A percentile compares a stretch with the other conserved stretches of the same genome.
These are phyloP conservation scores for Candida sp. DNA, from an alignment of 1,139 yeast species.

Conservation along the genomic window DNA sequence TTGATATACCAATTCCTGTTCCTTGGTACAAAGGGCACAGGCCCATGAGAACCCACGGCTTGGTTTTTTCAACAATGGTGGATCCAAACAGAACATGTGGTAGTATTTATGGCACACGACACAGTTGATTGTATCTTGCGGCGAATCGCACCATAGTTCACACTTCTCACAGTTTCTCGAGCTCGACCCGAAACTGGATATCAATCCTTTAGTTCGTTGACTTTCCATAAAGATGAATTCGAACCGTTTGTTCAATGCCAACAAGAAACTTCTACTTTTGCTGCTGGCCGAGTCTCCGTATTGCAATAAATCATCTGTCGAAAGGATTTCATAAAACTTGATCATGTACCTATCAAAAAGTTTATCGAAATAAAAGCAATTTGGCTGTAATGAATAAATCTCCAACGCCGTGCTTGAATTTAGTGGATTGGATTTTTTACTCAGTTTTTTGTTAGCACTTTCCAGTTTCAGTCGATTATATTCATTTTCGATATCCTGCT, in stretches of 20 bases:
- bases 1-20: slow-evolving; percentile 25
- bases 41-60: slow-evolving; percentile 91
- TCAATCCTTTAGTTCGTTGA: slow-evolving; percentile 63
- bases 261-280: slow-evolving; percentile 53
- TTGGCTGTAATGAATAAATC: slow-evolving; percentile 53
- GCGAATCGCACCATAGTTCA: slow-evolving; percentile 73
- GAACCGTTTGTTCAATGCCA: slow-evolving; percentile 65
- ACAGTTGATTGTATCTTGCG: slow-evolving; percentile 75
- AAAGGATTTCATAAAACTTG: slow-evolving; percentile 70
- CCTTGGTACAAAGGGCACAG: slow-evolving; percentile 75
- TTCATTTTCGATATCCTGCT: slow-evolving; percentile 56
- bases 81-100: slow-evolving; percentile 85
- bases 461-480: slow-evolving; percentile 6
- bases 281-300: slow-evolving; percentile 53
- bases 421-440: slow-evolving; percentile 16
- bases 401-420: slow-evolving; percentile 30
- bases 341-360: slow-evolving; percentile 86
- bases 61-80: slow-evolving; percentile 78
- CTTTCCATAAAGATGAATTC: slow-evolving; percentile 74
- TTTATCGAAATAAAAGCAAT: slow-evolving; percentile 80
- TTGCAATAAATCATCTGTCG: slow-evolving; percentile 41
- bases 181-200: slow-evolving; percentile 56
- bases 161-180: slow-evolving; percentile 66
- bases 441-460: slow-evolving; percentile 3
- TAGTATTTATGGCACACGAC: slow-evolving; percentile 69